Conservation (phyloP, 495 filamentous ascomycete genomes). For the Articulospora tetracladia region DNA sequence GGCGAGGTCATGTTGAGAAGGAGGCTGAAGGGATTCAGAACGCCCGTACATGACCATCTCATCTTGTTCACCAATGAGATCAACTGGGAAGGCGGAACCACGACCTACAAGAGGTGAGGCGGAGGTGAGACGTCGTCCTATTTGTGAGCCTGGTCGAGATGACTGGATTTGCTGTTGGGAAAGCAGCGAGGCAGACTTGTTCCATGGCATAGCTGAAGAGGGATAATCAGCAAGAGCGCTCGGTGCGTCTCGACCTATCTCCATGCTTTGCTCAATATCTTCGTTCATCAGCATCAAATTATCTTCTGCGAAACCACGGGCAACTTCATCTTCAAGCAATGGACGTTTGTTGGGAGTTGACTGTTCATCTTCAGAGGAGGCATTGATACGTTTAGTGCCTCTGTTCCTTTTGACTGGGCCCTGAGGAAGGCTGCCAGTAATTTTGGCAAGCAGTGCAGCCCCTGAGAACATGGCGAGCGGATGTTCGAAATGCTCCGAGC, state of each 20-base stretch:
- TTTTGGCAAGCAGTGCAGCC: slow-evolving; percentile 40
- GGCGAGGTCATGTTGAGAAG: slow-evolving; percentile 28
- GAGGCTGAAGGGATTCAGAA: slow-evolving; percentile 22
- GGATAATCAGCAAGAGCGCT: slow-evolving; percentile 52
- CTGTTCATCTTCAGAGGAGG: slow-evolving; percentile 24
- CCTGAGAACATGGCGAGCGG: slow-evolving; percentile 55
- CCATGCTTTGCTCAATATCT: slow-evolving; percentile 36
- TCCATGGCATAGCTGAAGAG: slow-evolving; percentile 66
- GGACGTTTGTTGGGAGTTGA: slow-evolving; percentile 14
- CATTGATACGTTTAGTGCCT: slow-evolving; percentile 34
- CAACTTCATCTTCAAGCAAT: slow-evolving; percentile 21
- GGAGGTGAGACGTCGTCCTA: slow-evolving; percentile 46
- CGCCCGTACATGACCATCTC: slow-evolving; percentile 40
- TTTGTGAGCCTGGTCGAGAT: slow-evolving; percentile 22
- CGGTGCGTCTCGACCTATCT: slow-evolving; percentile 58
- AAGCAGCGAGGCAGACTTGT: slow-evolving; percentile 56
- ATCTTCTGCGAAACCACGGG: slow-evolving; percentile 41
- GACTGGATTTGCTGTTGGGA: slow-evolving; percentile 48
- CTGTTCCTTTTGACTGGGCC: slow-evolving; percentile 4
- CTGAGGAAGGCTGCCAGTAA: slow-evolving; percentile 31
- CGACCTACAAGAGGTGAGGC: slow-evolving; percentile 60
- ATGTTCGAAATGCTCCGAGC: slow-evolving; percentile 31
- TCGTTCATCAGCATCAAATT: slow-evolving; percentile 30
- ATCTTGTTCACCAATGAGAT: slow-evolving; percentile 34
- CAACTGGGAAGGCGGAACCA: slow-evolving; percentile 36